Evolutionary conservation across 495 filamentous ascomycete genomes (phyloP), one percentile per base, ranked within the genome.

Genomic region (Talaromyces adpressus): DNA sequence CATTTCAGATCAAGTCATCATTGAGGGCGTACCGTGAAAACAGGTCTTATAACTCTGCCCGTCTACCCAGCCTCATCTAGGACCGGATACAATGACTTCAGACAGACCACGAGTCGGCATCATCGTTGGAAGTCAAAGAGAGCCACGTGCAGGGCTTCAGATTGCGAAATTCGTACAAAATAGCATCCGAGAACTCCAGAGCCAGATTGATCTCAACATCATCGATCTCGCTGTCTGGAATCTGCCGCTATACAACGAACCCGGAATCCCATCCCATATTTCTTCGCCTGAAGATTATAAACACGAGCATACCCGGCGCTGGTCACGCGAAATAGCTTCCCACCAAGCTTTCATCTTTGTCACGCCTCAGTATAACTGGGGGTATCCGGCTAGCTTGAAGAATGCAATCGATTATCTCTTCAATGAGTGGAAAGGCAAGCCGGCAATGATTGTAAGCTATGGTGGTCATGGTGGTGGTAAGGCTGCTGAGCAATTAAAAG

Each of bases 361-460:
- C 18, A 78, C 78, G 8, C 81, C 79, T 6, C 80, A 84, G 69
- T 82, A 83, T 66, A 83, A 84, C 70, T 83, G 79, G 78, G 73
- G 78, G 18, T 73, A 82, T 41, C 75, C 84, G 0, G 84, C 83
- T 0, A 79, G 75, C 30, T 64, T 84, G 51, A 87, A 87, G 73
- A 87, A 87, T 68, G 85, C 85, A 16, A 79, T 88, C 54, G 85
- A 88, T 67, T 87, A 85, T 67, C 75, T 88, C 0, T 73, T 75
- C 52, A 66, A 83, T 65, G 85, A 88, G 68, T 87, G 85, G 85
- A 77, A 70, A 60, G 82, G 80, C 29, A 87, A 87, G 70, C 80
- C 84, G 0, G 80, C 79, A 20, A 74, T 72, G 61, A 77, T 87
- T 63, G 77, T 87, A 14, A 81, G 73, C 60, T 87, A 85, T 72